phyloP scores from a whole-genome alignment of 2,329 filamentous ascomycete species.

The Fusarium sulawesiense region DNA sequence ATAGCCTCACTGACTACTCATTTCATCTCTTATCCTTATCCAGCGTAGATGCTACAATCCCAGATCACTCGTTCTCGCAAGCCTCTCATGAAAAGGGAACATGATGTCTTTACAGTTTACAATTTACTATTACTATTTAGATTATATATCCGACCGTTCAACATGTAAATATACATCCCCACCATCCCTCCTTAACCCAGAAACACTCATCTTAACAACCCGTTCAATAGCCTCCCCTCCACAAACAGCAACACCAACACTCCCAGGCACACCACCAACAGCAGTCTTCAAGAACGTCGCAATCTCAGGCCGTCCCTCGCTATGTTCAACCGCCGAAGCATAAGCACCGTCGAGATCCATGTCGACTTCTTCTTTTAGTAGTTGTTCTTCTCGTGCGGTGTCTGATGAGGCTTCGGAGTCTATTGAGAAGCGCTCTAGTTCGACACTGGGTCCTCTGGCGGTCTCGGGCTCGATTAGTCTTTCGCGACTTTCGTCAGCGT shows the following conservation, averaged over 20 bases:
- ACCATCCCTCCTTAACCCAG: conserved; percentile 19
- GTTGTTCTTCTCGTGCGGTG: conserved; percentile 34
- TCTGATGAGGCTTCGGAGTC: conserved; percentile 33
- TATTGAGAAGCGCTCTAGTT: conserved; percentile 42
- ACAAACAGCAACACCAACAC: conserved; percentile 41
- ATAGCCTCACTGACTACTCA: too few species aligned
- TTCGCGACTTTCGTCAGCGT: conserved; percentile 38
- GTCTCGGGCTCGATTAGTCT: conserved; percentile 36
- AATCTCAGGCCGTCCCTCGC: conserved; percentile 41
- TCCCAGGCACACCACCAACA: conserved; percentile 28
- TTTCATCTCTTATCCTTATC: too few species aligned
- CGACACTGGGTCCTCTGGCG: conserved; percentile 23
- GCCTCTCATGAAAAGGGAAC: too few species aligned
- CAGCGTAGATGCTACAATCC: too few species aligned
- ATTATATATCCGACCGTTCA: conserved; percentile 41
- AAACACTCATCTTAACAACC: conserved; percentile 33
- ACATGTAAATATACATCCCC: conserved; percentile 39
- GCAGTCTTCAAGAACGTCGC: conserved; percentile 33
- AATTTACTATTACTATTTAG: conserved; percentile 8
- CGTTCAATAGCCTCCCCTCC: conserved; percentile 38
- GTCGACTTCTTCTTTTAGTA: conserved; percentile 43
- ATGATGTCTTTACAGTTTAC: too few species aligned
- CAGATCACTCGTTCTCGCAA: too few species aligned
- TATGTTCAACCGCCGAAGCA: conserved; percentile 34
- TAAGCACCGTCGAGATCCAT: conserved; percentile 33